Evolutionary conservation across 257 asterid species (phyloP).

Genomic region (Solanum medicagineum): DNA sequence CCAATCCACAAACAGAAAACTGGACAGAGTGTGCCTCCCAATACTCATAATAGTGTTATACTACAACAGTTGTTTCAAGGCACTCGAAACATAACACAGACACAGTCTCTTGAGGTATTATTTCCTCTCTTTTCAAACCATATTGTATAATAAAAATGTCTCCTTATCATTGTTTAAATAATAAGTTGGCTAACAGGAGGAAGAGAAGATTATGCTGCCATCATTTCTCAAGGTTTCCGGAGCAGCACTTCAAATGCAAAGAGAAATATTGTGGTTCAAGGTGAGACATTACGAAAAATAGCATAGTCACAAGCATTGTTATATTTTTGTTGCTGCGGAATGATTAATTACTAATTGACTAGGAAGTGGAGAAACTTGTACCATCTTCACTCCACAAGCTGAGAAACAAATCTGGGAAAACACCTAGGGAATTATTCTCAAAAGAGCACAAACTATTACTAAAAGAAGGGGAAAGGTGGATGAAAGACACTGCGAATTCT

Average conservation of each 20-base stretch:
- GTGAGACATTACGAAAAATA: background rate
- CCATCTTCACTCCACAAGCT: background rate
- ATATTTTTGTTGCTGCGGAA: background rate
- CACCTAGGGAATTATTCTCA: conserved; percentile 8
- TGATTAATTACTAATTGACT: background rate
- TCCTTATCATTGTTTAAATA: background rate
- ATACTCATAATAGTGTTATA: no score
- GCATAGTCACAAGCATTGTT: background rate
- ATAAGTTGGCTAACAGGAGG: background rate
- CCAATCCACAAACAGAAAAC: no score
- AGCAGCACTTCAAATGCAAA: conserved; percentile 31
- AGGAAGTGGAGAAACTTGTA: background rate
- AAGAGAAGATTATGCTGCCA: background rate
- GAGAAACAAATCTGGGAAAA: background rate
- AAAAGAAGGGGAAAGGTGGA: conserved; percentile 25
- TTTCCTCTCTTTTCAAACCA: no score
- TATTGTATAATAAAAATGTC: background rate
- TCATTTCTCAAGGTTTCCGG: conserved; percentile 9
- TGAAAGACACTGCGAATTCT: conserved; percentile 23
- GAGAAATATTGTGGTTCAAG: conserved; percentile 27
- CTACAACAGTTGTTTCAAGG: no score
- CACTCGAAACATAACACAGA: no score
- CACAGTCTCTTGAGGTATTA: no score
- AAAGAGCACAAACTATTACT: conserved; percentile 7
- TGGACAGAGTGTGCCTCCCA: no score